Percentiles rank a stretch among this genome's conserved stretches.
Evolutionary conservation across 2,329 filamentous ascomycete genomes (phyloP).

Genomic region (Madurella fahalii): DNA sequence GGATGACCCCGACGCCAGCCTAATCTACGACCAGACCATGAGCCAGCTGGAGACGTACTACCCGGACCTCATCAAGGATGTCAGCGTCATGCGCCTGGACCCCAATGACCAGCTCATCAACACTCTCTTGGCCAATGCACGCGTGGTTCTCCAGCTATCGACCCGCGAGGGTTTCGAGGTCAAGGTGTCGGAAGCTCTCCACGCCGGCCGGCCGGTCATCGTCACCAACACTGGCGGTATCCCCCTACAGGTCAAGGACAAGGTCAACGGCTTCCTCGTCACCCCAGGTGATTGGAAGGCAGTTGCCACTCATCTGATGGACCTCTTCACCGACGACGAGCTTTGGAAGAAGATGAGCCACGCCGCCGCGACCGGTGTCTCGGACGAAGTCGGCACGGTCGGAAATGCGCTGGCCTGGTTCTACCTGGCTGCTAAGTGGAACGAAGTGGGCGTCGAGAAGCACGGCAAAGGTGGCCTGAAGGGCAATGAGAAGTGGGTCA

Average conservation of each 20-base stretch:
- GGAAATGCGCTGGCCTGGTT: slow-evolving; percentile 74
- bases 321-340: slow-evolving; percentile 61
- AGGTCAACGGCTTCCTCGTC: slow-evolving; percentile 70
- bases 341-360: slow-evolving; percentile 64
- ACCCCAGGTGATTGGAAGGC: slow-evolving; percentile 64
- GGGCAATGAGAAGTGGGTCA: slow-evolving; percentile 64
- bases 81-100: slow-evolving; percentile 72
- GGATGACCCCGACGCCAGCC: slow-evolving; percentile 72
- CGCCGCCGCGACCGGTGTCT: slow-evolving; percentile 63
- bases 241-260: slow-evolving; percentile 69
- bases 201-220: slow-evolving; percentile 75
- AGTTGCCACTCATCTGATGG: slow-evolving; percentile 62
- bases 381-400: slow-evolving; percentile 77
- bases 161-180: slow-evolving; percentile 82
- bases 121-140: slow-evolving; percentile 66
- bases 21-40: slow-evolving; percentile 70
- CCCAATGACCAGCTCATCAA: slow-evolving; percentile 80
- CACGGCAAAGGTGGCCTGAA: slow-evolving; percentile 41
- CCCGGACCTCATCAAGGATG: slow-evolving; percentile 57
- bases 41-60: slow-evolving; percentile 61
- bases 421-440: slow-evolving; percentile 67
- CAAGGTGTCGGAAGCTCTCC: slow-evolving; percentile 78
- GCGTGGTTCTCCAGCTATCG: slow-evolving; percentile 73
- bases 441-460: slow-evolving; percentile 48
- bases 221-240: slow-evolving; percentile 75